Percentiles rank a stretch among this genome's conserved stretches.
phyloP scores from a whole-genome alignment of 129 eudicot species.

The Arctium minus region DNA sequence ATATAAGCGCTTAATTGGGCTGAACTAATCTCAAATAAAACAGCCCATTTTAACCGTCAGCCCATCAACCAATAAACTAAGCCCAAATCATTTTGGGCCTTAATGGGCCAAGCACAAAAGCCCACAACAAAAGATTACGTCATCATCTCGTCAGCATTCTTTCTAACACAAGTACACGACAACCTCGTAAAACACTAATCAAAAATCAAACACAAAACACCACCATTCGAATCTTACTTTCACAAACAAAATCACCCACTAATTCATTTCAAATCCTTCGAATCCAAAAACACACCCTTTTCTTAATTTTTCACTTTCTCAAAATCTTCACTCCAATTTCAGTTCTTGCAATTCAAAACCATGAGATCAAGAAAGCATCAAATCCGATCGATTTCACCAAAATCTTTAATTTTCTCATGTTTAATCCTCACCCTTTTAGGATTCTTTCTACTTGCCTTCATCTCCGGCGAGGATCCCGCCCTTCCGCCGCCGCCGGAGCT shows the following conservation, averaged over 20 bases:
- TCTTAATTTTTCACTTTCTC: conserved; percentile 2
- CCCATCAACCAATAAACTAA: too few relatives aligned
- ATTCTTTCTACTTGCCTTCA: conserved; percentile 21
- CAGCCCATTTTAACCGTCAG: too few relatives aligned
- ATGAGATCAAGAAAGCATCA: conserved; percentile 25
- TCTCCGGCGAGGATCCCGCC: conserved; percentile 32
- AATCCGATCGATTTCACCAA: conserved; percentile 9
- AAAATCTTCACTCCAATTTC: conserved; percentile 2
- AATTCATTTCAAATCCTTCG: background rate
- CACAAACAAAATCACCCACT: background rate
- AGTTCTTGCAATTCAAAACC: background rate
- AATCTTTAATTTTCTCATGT: conserved; percentile 12
- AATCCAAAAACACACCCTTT: background rate
- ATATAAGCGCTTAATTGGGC: too few relatives aligned
- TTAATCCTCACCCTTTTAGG: conserved; percentile 30
- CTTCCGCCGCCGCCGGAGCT: conserved; percentile 9
- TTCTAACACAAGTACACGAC: too few relatives aligned
- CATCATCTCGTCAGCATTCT: too few relatives aligned
- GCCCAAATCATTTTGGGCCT: too few relatives aligned
- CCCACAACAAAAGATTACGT: too few relatives aligned
- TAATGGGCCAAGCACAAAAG: too few relatives aligned
- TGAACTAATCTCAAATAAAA: too few relatives aligned
- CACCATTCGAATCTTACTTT: too few relatives aligned
- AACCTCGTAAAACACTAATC: too few relatives aligned
- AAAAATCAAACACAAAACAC: too few relatives aligned